A percentile compares a stretch with the other conserved stretches of the same genome.
Evolutionary conservation across 306 rosid species (phyloP).

Genomic region (Hylodesmum podocarpum): DNA sequence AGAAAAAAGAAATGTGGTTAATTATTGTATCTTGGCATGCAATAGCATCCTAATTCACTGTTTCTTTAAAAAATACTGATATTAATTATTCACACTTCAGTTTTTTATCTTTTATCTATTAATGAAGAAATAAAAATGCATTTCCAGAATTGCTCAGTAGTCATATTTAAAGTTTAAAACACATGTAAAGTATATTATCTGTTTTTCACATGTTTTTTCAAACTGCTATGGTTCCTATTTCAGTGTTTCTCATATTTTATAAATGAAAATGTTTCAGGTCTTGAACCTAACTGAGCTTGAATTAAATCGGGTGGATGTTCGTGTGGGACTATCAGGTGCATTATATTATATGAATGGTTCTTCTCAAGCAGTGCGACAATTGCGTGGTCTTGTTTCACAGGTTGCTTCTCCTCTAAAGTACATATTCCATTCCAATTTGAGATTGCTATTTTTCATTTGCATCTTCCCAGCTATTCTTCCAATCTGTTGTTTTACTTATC

Average conservation of each 20-base stretch:
- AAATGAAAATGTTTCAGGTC: conserved; percentile 63
- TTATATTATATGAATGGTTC: conserved; percentile 96
- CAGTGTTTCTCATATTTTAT: conserved; percentile 25
- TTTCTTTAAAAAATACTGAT: not conserved
- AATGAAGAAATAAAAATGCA: not conserved
- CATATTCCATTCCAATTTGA: conserved; percentile 21
- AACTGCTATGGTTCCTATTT: not conserved
- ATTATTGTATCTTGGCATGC: conserved; percentile 4
- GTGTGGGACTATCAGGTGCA: conserved; percentile 94
- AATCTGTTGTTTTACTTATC: not conserved
- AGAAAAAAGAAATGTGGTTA: not conserved
- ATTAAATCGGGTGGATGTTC: conserved; percentile 90
- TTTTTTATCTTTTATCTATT: not conserved
- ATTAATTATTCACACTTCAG: not conserved
- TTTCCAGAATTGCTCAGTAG: conserved; percentile 6
- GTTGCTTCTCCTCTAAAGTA: conserved; percentile 45
- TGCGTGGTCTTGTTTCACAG: conserved; percentile 98
- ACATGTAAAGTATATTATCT: not conserved
- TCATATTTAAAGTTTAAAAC: not conserved
- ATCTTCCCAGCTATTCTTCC: conserved; percentile 15
- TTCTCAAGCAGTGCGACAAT: conserved; percentile 96
- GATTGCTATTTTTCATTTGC: conserved; percentile 23
- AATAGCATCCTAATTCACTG: conserved; percentile 3
- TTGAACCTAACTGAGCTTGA: conserved; percentile 95
- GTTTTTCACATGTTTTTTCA: not conserved